Evolutionary conservation across 2,329 filamentous ascomycete genomes (phyloP).

Genomic region (Cladophialophora exuberans): DNA sequence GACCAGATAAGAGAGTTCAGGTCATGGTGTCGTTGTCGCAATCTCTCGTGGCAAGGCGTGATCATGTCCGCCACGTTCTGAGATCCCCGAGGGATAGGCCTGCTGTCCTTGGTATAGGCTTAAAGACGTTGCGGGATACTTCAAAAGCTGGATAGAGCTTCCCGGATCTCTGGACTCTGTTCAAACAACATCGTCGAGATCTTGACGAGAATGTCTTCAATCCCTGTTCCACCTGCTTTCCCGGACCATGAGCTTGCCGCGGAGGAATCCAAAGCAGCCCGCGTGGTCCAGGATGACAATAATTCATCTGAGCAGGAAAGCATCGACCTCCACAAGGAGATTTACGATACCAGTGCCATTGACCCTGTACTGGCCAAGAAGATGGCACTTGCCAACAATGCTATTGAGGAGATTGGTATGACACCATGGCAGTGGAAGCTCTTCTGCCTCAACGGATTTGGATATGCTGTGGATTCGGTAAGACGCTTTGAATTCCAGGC

Average conservation of each 20-base stretch:
- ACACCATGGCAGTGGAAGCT: slow-evolving; percentile 63
- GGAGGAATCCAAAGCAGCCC: slow-evolving; percentile 8
- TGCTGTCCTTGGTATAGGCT: neutral
- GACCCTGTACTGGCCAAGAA: slow-evolving; percentile 44
- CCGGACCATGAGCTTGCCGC: slow-evolving; percentile 5
- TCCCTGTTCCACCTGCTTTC: slow-evolving; percentile 14
- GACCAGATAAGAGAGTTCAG: neutral
- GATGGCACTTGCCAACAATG: slow-evolving; percentile 42
- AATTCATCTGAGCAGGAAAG: slow-evolving; percentile 19
- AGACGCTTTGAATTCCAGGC: slow-evolving; percentile 24
- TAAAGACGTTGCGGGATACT: too few species aligned
- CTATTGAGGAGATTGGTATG: slow-evolving; percentile 63
- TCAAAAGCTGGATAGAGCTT: too few species aligned
- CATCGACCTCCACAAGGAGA: slow-evolving; percentile 22
- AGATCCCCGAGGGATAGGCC: neutral
- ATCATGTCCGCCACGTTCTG: neutral
- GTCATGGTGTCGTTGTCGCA: slow-evolving; percentile 10
- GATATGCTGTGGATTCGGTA: slow-evolving; percentile 47
- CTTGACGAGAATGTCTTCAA: slow-evolving; percentile 1
- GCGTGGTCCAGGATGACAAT: neutral
- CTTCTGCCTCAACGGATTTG: slow-evolving; percentile 65
- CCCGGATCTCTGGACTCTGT: neutral
- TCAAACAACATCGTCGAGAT: neutral
- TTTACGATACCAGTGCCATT: slow-evolving; percentile 29
- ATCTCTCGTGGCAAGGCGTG: slow-evolving; percentile 12